Conservation (phyloP, 2,329 filamentous ascomycete genomes). For the Aspergillus uvarum region DNA sequence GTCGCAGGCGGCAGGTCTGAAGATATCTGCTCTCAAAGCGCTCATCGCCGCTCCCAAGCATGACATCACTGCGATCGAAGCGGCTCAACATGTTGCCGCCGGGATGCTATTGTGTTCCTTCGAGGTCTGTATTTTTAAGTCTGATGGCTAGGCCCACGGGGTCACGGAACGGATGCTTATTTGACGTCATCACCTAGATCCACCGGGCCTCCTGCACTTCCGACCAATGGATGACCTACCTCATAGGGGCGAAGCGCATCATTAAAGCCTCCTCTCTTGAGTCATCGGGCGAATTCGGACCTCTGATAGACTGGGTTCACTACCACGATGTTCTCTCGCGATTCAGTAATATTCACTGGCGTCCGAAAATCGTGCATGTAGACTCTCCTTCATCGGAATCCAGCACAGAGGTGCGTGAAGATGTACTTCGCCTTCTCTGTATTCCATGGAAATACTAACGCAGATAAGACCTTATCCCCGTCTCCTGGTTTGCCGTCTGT, state of each 20-base stretch:
- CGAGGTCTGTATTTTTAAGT: neutral
- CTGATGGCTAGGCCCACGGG: too few species aligned
- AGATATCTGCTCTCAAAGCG: conserved; percentile 7
- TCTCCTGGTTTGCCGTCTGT: neutral
- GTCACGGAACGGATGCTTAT: neutral
- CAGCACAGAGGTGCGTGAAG: neutral
- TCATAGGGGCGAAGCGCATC: conserved; percentile 8
- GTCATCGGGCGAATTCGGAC: neutral
- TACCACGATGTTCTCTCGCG: conserved; percentile 12
- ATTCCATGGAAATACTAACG: neutral
- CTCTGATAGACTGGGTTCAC: conserved; percentile 12
- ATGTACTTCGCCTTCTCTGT: too few species aligned
- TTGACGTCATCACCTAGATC: neutral
- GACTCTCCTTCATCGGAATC: neutral
- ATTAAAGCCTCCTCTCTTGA: neutral
- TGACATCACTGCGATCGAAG: conserved; percentile 2
- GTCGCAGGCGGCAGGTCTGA: neutral
- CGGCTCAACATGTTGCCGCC: conserved; percentile 13
- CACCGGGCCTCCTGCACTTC: conserved; percentile 12
- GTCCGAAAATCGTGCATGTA: neutral
- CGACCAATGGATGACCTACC: conserved; percentile 11
- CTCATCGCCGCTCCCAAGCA: neutral
- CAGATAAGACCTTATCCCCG: neutral
- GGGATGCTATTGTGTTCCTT: conserved; percentile 17
- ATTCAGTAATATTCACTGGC: conserved; percentile 13